Base-by-base conservation (phyloP, 1,284 basidiomycete genomes). In the Pseudozyma sp. region DNA sequence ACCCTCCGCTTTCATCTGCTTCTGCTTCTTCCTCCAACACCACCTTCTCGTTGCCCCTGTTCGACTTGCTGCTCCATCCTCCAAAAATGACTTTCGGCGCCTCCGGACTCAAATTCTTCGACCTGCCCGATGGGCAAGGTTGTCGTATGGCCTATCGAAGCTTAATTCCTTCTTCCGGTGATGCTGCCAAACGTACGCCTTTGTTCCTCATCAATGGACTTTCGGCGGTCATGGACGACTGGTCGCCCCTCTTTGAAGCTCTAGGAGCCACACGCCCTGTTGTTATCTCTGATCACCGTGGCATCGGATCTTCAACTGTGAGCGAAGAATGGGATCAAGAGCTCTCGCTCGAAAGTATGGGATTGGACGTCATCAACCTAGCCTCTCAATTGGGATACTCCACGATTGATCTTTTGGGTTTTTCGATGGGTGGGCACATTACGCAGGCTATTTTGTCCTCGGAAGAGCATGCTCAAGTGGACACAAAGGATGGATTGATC, bases 391-490 rank as follows among this genome's bases (percentile, higher is more conserved):
- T 84, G 10, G 70, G 68, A 1, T 65, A 70, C 42, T 16, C 12
- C 5, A 52, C 40, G 1, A 57, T 83, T 14, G 68, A 83, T 47
- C 43, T 83, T 1, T 63, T 84, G 6, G 83, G 83, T 10, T 84
- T 79, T 50, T 74, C 67, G 13, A 84, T 84, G 83, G 83, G 82
- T 11, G 83, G 83, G 1, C 76, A 80, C 38, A 80, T 84, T 18
- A 56, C 67, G 3, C 80, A 83, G 52, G 76, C 70, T 5, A 45
- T 84, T 13, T 52, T 83, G n/a, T 65, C 71, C 3, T 61, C 62
- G 3, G 25, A 49, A 0, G 47, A 64, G 0, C 14, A 43, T 8
- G 55, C 71, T 0, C 35, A 43, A 1, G 51, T 45, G 0, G 38
- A 13, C 0, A 3, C 12, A 2, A 44, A 59, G 3, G 57, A 63